Conservation (phyloP, 768 basidiomycete genomes). For the Collybiopsis luxurians region DNA sequence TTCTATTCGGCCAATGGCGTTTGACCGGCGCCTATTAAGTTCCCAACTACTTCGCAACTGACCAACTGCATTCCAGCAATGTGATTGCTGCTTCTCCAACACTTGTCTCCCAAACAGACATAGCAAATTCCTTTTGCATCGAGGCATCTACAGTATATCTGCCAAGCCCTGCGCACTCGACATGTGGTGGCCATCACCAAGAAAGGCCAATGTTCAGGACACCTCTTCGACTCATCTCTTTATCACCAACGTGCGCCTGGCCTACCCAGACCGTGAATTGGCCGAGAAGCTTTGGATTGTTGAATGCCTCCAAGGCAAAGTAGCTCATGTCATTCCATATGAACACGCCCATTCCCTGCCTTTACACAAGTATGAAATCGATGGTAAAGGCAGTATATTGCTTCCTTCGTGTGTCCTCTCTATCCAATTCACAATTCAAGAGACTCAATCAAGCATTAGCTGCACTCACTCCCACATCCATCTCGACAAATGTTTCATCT, state of each 20-base stretch:
- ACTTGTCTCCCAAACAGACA: too few relatives aligned
- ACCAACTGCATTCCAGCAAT: too few relatives aligned
- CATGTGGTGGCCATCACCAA: too few relatives aligned
- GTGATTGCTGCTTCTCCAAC: too few relatives aligned
- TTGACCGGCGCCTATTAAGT: too few relatives aligned
- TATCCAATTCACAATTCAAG: background rate
- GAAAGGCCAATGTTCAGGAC: too few relatives aligned
- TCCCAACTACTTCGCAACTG: too few relatives aligned
- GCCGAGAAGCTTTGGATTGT: slow-evolving; percentile 29
- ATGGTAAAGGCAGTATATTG: slow-evolving; percentile 25
- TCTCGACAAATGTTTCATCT: slow-evolving; percentile 67
- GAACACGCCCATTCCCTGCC: slow-evolving; percentile 6
- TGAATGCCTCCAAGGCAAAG: slow-evolving; percentile 25
- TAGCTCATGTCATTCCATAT: slow-evolving; percentile 20
- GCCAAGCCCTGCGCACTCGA: background rate
- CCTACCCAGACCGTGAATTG: slow-evolving; percentile 22
- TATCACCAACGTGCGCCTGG: slow-evolving; percentile 25
- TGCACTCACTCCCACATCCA: slow-evolving; percentile 66
- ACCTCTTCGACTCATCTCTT: background rate
- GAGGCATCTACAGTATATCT: too few relatives aligned
- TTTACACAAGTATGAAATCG: slow-evolving; percentile 9
- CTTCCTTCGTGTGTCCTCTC: slow-evolving; percentile 27
- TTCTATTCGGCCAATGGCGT: too few relatives aligned
- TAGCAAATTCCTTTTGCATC: too few relatives aligned
- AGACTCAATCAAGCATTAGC: too few relatives aligned